Evolutionary conservation across 305 asterid genomes (phyloP).

Genomic region (Andrographis paniculata): DNA sequence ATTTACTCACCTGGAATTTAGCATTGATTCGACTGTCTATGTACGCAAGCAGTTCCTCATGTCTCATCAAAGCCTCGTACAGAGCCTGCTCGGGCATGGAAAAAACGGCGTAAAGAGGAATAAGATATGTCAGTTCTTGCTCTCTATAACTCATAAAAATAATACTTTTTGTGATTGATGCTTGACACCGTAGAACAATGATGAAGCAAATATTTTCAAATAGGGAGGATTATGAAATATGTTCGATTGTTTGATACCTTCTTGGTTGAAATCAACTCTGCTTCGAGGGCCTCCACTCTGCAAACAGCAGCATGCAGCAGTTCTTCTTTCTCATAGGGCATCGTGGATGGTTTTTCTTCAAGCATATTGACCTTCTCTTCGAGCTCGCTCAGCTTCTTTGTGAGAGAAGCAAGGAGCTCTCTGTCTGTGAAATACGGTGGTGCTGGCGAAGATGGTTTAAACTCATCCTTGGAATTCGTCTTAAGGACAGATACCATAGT

Average conservation of each 20-base stretch:
- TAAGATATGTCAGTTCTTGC: too few species aligned
- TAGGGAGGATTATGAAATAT: too few species aligned
- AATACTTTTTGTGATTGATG: too few species aligned
- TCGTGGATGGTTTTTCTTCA: constrained; percentile 80
- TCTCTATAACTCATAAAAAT: too few species aligned
- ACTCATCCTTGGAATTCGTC: constrained; percentile 38
- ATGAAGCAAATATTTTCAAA: too few species aligned
- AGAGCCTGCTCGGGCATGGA: constrained; percentile 63
- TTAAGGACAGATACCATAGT: constrained; percentile 29
- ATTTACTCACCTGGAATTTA: constrained; percentile 61
- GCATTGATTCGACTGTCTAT: constrained; percentile 83
- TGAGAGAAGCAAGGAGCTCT: constrained; percentile 56
- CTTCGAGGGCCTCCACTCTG: constrained; percentile 98
- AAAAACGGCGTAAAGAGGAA: too few species aligned
- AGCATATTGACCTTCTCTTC: constrained; percentile 81
- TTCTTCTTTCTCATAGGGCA: constrained; percentile 95
- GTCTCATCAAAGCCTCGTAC: constrained; percentile 93
- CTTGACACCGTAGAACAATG: too few species aligned
- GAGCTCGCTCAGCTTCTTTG: constrained; percentile 71
- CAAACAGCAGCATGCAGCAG: constrained; percentile 96
- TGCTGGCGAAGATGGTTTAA: constrained; percentile 50
- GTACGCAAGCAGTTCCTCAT: constrained; percentile 95
- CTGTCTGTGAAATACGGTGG: constrained; percentile 47
- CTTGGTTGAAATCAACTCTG: constrained; percentile 96
- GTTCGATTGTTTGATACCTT: constrained; percentile 16